Evolutionary conservation across 1,139 yeast species (phyloP).

Genomic region (Geotrichum candidum): DNA sequence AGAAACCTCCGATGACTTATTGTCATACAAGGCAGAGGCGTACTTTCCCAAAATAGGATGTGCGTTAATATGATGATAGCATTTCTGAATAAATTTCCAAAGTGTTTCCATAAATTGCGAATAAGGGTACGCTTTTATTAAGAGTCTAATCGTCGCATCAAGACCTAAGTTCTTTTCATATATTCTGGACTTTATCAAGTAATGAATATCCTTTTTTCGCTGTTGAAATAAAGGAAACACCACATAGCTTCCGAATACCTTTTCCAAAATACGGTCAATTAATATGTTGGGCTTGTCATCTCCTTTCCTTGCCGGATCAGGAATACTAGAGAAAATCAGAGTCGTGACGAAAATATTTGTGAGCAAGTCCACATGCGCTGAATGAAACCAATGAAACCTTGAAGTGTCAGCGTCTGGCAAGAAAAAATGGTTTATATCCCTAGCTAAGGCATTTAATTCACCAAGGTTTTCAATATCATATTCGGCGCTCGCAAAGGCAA

Average conservation of each 20-base stretch:
- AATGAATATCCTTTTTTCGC: neutral
- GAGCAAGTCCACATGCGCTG: neutral
- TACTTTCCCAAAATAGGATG: neutral
- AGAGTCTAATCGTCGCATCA: neutral
- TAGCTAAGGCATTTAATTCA: neutral
- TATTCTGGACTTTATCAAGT: neutral
- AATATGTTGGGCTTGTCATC: neutral
- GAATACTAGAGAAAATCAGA: neutral
- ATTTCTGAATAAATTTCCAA: neutral
- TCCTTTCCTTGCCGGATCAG: neutral
- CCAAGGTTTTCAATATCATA: neutral
- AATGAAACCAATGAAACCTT: neutral
- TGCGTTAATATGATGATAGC: neutral
- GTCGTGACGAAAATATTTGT: neutral
- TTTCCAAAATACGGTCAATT: neutral
- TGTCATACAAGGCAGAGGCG: neutral
- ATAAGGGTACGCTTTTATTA: neutral
- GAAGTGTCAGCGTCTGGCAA: neutral
- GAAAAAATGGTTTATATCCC: neutral
- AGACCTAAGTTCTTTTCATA: neutral
- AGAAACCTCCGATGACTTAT: neutral
- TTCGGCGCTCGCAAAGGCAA: neutral
- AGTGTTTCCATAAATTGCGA: neutral
- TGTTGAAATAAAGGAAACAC: neutral
- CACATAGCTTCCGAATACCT: neutral